Base-by-base conservation (phyloP, 768 basidiomycete species). In the Naematelia aurantialba region DNA sequence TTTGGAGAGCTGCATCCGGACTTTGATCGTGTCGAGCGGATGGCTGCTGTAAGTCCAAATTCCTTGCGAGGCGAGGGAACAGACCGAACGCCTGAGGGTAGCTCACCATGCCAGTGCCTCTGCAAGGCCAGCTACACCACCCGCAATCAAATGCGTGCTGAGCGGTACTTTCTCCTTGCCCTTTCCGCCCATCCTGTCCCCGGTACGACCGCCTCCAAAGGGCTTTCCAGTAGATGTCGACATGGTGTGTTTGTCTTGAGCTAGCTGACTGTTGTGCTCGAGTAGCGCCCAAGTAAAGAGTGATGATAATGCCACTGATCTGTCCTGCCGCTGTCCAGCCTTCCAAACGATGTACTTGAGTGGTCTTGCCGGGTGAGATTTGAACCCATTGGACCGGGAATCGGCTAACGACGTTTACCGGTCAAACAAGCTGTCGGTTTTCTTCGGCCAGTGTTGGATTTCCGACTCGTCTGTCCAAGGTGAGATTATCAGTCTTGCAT, bases 11-110 rank as follows among this genome's bases (percentile, higher is more conserved):
- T 99, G 96, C 96, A 99, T 99, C n/a, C 96, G 90, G 67, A 97
- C 94, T 81, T 98, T 98, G 82, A 98, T 98, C 24, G 96, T 98
- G 76, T 99, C 96, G 45, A 98, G 85, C 11, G 92, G 92, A 74
- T 94, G 92, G 77, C 92, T 94, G 71, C 77, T n/a, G 26, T 54
- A 27, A 47, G 12, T 30, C 3, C 17, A n/a, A n/a, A n/a, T n/a
- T n/a, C n/a, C n/a, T n/a, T n/a, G n/a, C 45, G 3, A 17, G 31
- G 45, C 45, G n/a, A n/a, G n/a, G n/a, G 42, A 12, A 44, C 12
- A 44, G 12, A 47, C 8, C n/a, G 27, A n/a, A 52, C n/a, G 29
- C 12, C 12, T 11, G 47, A 22, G 29, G 11, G 34, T 24, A 44
- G 68, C 76, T 67, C 50, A 77, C 75, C 74, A 72, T 34, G 54